A percentile compares a stretch with the other conserved stretches of the same genome.
These are phyloP conservation scores for Verticillium zaregamsianum DNA, from an alignment of 2,329 filamentous ascomycete species.

Conservation along the genomic window DNA sequence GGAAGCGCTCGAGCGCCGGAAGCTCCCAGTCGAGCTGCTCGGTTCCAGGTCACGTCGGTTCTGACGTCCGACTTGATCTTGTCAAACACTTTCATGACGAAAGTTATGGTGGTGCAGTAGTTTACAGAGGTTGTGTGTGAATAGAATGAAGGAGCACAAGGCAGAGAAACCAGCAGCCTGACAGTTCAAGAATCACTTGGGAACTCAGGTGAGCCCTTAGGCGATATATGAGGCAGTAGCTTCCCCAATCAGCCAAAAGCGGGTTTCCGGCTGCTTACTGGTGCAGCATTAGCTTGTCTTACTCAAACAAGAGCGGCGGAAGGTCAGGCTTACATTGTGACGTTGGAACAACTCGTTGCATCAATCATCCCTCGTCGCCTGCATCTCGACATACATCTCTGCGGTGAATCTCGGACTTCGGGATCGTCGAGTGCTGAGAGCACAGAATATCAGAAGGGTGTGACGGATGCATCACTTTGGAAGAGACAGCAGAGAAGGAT, in stretches of 20 bases:
- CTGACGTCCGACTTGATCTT: constrained; percentile 24
- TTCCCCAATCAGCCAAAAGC: not conserved
- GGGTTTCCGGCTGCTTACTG: not conserved
- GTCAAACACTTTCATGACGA: constrained; percentile 17
- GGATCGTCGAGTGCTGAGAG: not conserved
- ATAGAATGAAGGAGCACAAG: not conserved
- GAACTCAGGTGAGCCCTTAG: not conserved
- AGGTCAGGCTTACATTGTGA: not conserved
- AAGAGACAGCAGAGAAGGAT: not conserved
- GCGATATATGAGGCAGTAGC: not conserved
- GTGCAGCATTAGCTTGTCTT: not conserved
- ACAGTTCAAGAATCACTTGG: not conserved
- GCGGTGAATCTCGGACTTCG: not conserved
- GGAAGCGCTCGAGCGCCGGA: constrained; percentile 36
- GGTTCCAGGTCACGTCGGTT: constrained; percentile 32
- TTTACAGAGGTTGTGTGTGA: not conserved
- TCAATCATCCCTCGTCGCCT: not conserved
- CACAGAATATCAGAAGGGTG: not conserved
- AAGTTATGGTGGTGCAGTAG: not conserved
- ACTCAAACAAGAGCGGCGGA: not conserved
- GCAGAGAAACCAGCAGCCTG: not conserved
- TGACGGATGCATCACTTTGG: not conserved
- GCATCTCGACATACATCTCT: not conserved
- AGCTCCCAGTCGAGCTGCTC: constrained; percentile 23
- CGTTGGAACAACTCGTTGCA: not conserved